Conservation (phyloP, 2,329 filamentous ascomycete species). For the Trichoderma aggressivum region DNA sequence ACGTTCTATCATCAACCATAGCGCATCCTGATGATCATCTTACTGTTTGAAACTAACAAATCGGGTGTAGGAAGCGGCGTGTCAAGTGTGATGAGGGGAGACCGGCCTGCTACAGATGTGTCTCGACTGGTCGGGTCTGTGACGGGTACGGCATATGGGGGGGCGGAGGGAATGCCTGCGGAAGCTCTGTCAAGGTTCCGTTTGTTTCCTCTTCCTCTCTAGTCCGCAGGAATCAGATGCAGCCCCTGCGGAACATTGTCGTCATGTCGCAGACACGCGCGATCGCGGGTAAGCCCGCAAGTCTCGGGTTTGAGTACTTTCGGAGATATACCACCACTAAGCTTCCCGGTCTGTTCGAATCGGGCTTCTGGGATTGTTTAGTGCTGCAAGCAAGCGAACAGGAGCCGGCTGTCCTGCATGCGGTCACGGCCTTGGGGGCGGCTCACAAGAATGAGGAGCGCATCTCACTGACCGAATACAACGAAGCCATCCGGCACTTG, state of each 20-base stretch:
- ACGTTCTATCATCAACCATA: slow-evolving; percentile 1
- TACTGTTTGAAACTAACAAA: background rate
- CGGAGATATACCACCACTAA: slow-evolving; percentile 26
- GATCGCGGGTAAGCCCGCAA: slow-evolving; percentile 3
- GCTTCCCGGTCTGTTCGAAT: slow-evolving; percentile 35
- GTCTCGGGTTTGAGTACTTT: slow-evolving; percentile 24
- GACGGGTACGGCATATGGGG: slow-evolving; percentile 40
- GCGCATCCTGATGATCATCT: background rate
- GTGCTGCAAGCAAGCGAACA: slow-evolving; percentile 37
- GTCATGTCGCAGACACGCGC: background rate
- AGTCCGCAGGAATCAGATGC: background rate
- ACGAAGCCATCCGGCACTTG: slow-evolving; percentile 37
- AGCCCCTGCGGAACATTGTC: background rate
- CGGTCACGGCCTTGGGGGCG: slow-evolving; percentile 39
- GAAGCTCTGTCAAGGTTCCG: background rate
- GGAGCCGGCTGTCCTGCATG: slow-evolving; percentile 42
- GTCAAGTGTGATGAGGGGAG: slow-evolving; percentile 38
- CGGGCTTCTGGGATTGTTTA: slow-evolving; percentile 38
- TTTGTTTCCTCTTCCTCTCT: background rate
- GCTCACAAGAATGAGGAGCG: slow-evolving; percentile 28
- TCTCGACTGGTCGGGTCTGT: slow-evolving; percentile 23
- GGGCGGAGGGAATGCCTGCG: slow-evolving; percentile 14
- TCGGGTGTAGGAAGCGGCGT: slow-evolving; percentile 12
- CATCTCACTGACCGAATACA: slow-evolving; percentile 37
- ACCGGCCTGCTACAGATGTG: slow-evolving; percentile 24